These are phyloP conservation scores for Phytophthora cajani DNA, from an alignment of 352 stramenopile genomes.

Conservation along the genomic window DNA sequence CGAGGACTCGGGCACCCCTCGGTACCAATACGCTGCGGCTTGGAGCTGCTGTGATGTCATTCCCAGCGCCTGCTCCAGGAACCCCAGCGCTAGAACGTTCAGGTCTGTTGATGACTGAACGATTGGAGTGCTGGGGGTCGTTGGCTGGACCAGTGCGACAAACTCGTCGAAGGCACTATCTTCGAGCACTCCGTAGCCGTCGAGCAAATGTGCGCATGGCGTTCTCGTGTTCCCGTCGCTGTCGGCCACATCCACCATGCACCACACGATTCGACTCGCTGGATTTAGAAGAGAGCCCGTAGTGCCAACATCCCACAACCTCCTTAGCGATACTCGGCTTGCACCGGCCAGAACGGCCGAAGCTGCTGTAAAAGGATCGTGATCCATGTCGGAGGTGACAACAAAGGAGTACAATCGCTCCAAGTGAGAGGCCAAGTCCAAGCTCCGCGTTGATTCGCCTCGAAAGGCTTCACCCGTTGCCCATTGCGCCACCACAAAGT, in stretches of 20 bases:
- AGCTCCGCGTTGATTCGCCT: constrained; percentile 27
- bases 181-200: constrained; percentile 48
- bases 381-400: constrained; percentile 11
- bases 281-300: constrained; percentile 60
- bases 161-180: constrained; percentile 35
- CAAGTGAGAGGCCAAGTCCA: constrained; percentile 41
- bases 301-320: constrained; percentile 50
- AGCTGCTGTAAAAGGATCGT: constrained; percentile 22
- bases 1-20: constrained; percentile 39
- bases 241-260: constrained; percentile 33
- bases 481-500: constrained; percentile 62
- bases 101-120: constrained; percentile 41
- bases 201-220: constrained; percentile 43
- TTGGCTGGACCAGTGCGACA: constrained; percentile 39
- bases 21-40: constrained; percentile 51
- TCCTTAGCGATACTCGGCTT: constrained; percentile 29
- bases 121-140: constrained; percentile 23
- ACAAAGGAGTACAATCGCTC: constrained; percentile 36
- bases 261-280: constrained; percentile 53
- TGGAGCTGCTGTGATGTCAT: constrained; percentile 39
- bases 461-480: constrained; percentile 52
- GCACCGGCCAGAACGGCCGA: constrained; percentile 12
- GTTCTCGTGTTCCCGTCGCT: constrained; percentile 5
- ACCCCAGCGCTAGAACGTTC: constrained; percentile 45
- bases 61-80: constrained; percentile 40